A percentile compares a stretch with the other conserved stretches of the same genome.
Conservation (phyloP, 23 red algal genomes). For the Gracilaria gracilis region DNA sequence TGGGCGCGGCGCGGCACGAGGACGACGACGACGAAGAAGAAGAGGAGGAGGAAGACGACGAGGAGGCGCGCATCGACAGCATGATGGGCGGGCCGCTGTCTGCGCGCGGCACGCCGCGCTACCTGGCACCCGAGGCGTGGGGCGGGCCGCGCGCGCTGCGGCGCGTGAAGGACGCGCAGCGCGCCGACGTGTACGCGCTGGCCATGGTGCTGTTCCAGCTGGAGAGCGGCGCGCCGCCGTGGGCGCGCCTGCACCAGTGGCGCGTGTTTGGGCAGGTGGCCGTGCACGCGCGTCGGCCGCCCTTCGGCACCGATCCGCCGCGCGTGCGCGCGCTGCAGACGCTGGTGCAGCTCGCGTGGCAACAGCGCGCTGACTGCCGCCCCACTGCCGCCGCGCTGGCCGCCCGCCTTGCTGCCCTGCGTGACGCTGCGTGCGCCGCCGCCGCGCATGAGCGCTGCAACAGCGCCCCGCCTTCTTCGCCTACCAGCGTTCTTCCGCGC, state of each 20-base stretch:
- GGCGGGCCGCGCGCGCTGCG: conserved; percentile 1
- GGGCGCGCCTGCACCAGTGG: conserved; percentile 18
- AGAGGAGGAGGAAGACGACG: background rate
- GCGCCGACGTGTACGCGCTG: conserved; percentile 69
- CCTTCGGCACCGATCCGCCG: background rate
- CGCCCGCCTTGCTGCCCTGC: background rate
- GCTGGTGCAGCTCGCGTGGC: conserved; percentile 45
- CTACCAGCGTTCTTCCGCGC: background rate
- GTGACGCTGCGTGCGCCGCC: background rate
- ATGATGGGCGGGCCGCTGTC: background rate
- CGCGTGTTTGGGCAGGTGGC: conserved; percentile 27
- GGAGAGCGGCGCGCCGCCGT: conserved; percentile 19
- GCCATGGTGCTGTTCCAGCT: conserved; percentile 71
- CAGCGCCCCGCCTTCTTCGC: background rate
- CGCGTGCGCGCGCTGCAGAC: conserved; percentile 25
- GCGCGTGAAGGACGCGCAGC: conserved; percentile 23
- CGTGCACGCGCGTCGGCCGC: background rate
- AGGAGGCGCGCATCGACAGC: background rate
- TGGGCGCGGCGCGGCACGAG: conserved; percentile 14
- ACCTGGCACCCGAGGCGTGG: conserved; percentile 66
- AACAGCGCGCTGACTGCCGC: conserved; percentile 20
- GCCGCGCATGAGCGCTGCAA: background rate
- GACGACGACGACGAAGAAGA: conserved; percentile 23
- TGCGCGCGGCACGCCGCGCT: conserved; percentile 64
- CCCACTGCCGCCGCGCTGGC: conserved; percentile 48